A percentile compares a stretch with the other conserved stretches of the same genome.
phyloP scores from a whole-genome alignment of 2,329 filamentous ascomycete species.

The Sporothrix curviconia region DNA sequence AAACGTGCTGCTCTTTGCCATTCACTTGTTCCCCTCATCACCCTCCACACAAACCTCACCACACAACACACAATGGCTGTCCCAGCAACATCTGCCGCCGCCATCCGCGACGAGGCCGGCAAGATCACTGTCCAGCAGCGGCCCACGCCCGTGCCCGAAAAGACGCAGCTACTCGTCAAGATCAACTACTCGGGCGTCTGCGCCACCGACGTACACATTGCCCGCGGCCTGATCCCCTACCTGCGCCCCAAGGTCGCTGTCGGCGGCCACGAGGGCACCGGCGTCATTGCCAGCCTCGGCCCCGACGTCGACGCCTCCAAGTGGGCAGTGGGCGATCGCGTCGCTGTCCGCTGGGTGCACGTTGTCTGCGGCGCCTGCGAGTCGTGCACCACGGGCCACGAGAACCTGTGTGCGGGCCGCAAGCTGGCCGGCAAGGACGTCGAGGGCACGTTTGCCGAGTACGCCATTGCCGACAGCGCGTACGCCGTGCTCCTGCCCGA shows the following conservation, averaged over 20 bases:
- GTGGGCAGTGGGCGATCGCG: slow-evolving; percentile 7
- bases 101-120: slow-evolving; percentile 28
- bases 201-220: slow-evolving; percentile 11
- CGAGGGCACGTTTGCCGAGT: slow-evolving; percentile 4
- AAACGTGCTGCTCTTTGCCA: neutral
- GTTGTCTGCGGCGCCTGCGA: slow-evolving; percentile 78
- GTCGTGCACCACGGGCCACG: slow-evolving; percentile 99
- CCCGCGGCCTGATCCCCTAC: slow-evolving; percentile 13
- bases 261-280: slow-evolving; percentile 14
- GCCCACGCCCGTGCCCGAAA: slow-evolving; percentile 1
- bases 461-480: slow-evolving; percentile 8
- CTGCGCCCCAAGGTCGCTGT: slow-evolving; percentile 9
- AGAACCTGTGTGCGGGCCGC: slow-evolving; percentile 75
- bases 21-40: neutral
- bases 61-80: slow-evolving; percentile 10
- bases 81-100: slow-evolving; percentile 21
- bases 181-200: slow-evolving; percentile 12
- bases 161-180: slow-evolving; percentile 11
- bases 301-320: neutral
- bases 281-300: slow-evolving; percentile 4
- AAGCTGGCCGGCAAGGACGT: slow-evolving; percentile 5
- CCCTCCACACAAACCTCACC: neutral
- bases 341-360: slow-evolving; percentile 9
- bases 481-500: slow-evolving; percentile 1
- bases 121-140: slow-evolving; percentile 9